Base-by-base conservation (phyloP, 768 basidiomycete genomes). In the Pholiota microspora region DNA sequence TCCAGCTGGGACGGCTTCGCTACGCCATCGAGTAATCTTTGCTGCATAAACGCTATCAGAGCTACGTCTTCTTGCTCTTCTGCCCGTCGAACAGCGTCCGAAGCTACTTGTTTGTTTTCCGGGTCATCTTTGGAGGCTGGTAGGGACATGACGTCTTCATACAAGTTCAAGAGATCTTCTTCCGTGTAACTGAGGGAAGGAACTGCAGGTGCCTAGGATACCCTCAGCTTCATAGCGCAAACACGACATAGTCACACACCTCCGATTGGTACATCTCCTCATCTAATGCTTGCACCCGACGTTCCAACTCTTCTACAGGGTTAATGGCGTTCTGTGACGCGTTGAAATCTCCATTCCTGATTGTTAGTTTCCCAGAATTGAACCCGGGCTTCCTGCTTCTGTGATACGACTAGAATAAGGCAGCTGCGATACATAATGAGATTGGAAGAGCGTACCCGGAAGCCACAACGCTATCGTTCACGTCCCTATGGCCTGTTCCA, bases 61-160 rank as follows among this genome's bases (percentile, higher is more conserved):
- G 51, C 40, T n/a, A 67, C 23, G 55, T 78, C 77, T 59, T 70
- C 61, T 34, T 72, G 65, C 7, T 48, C 53, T 49, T 68, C 70
- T 10, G 49, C 55, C 24, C 48, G 59, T 60, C 49, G 46, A 5
- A 57, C 48, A 15, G 54, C 56, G 49, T 60, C 50, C 36, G 63
- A 15, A n/a, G 59, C 55, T 45, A 47, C 53, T 28, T 53, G 47
- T 12, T 61, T 15, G 48, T 56, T 42, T 13, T 49, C 48, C 23
- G 40, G 45, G 28, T 57, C 38, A 2, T 35, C 6, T 44, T 65
- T 54, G 15, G 55, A 54, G 12, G 53, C 45, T 15, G 69, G 68
- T 25, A 74, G 64, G 18, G 73, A 70, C 21, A 79, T 70, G 16
- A 80, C 62, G 53, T 79, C 76, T 53, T 77, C 71, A 55, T 81